Evolutionary conservation across 306 rosid genomes (phyloP), one percentile per base, ranked within the genome.

Genomic region (Betula pendula): DNA sequence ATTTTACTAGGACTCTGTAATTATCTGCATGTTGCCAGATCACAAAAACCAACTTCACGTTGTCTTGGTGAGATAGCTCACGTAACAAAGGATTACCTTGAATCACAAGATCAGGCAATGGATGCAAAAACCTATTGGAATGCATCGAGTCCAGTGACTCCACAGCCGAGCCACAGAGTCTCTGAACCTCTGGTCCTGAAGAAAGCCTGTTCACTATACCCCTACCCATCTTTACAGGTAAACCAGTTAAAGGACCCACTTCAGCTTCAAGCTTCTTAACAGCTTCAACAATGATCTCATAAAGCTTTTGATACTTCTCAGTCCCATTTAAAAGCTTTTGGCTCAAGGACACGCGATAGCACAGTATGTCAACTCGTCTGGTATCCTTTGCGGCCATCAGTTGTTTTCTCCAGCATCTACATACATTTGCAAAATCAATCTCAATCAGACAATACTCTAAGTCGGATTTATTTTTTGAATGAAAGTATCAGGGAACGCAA

Each of bases 191-290:
- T 38, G 94, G 97, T 72, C 99, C 99, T 0, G 96, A 92, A n/a
- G 97, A 89, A 80, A 95, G 99, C 88, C 99, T 89, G 82, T 95
- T 95, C 35, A 95, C 99, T 68, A 95, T 92, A 50, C 97, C 99
- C 83, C 99, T 84, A 40, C 98, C 92, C 88, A 89, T 92, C 92
- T 92, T 95, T 65, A 82, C 89, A 0, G 97, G 96, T 75, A 88
- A 83, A 47, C 91, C 92, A 66, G 86, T 86, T 72, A 95, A 81
- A 17, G 88, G 96, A 66, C 99, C 99, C 53, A 95, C 96, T 73
- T 95, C 99, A 69, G 83, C 87, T 84, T 95, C 89, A 86, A 95
- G 99, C 84, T 88, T 92, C 88, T 79, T 87, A 83, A 87, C 86
- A 11, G 94, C 97, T 51, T 89, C 94, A 76, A 82, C 83, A 67